Evolutionary conservation across 176 grass and related monocot species (phyloP).

Genomic region (Phoenix roebelenii): DNA sequence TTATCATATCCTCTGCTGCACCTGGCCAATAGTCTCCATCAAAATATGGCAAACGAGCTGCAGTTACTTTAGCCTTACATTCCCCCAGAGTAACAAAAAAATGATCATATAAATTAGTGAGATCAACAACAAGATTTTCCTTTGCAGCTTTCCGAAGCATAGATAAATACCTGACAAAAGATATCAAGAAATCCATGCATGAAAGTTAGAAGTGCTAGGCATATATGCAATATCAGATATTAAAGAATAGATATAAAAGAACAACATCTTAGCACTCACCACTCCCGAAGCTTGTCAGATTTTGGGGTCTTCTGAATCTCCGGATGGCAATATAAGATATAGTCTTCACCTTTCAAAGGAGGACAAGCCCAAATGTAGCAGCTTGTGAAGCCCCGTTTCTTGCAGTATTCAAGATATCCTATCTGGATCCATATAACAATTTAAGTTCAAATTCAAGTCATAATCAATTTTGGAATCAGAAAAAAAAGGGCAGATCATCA

Average conservation of each 20-base stretch:
- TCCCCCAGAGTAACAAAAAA: constrained; percentile 77
- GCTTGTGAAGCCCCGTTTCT: constrained; percentile 94
- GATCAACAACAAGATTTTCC: constrained; percentile 87
- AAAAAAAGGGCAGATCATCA: background rate
- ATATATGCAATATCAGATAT: background rate
- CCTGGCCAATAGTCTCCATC: constrained; percentile 99
- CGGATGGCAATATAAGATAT: constrained; percentile 99
- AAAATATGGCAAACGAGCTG: constrained; percentile 87
- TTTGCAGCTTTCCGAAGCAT: constrained; percentile 90
- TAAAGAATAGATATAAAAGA: background rate
- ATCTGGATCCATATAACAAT: constrained; percentile 51
- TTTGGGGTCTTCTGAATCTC: constrained; percentile 99
- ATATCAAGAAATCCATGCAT: background rate
- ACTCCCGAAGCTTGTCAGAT: constrained; percentile 97
- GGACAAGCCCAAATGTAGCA: constrained; percentile 99
- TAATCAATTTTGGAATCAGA: constrained; percentile 2
- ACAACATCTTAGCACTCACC: constrained; percentile 20
- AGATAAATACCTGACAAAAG: constrained; percentile 71
- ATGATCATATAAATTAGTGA: constrained; percentile 94
- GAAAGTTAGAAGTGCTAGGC: background rate
- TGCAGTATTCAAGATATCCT: constrained; percentile 99
- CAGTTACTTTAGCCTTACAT: constrained; percentile 92
- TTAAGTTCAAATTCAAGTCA: constrained; percentile 11
- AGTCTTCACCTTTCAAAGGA: constrained; percentile 98
- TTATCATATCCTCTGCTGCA: constrained; percentile 98